Base-by-base conservation (phyloP, 1,284 basidiomycete species). In the Mycosarcoma mackinlayi region DNA sequence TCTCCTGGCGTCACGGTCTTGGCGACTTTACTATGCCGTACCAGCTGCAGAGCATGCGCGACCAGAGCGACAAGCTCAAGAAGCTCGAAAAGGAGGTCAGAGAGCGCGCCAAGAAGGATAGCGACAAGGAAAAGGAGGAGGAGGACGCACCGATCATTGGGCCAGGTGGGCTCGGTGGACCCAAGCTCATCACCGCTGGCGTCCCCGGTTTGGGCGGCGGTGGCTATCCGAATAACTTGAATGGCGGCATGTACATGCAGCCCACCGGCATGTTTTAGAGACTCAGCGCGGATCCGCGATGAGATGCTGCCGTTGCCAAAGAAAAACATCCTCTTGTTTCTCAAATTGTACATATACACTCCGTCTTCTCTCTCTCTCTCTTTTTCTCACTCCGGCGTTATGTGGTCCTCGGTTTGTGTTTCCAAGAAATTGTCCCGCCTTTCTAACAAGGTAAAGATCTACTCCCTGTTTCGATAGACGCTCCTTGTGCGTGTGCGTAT, bases 1-100 rank as follows among this genome's bases (percentile, higher is more conserved):
- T 96, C 35, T 92, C 91, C 69, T 98, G 96, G 96, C 90, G 92
- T 81, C 90, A 96, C 75, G 94, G 90, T 14, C 86, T 98, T 47
- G 92, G 92, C 80, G 96, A 98, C 84, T 97, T 95, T 85, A 92
- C 91, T 79, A 94, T 93, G 91, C 94, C 94, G 0, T 98, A 92
- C 84, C 89, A 89, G 79, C 90, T 98, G 52, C 94, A 97, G 84
- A 87, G 88, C 48, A 90, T 93, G 72, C 64, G 74, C 42, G 75
- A 77, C 46, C 69, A 72, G 39, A 72, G 40, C 37, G 63, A 61
- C 19, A 70, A 67, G 64, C 44, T 81, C 35, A 73, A 61, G 47
- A 84, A 87, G 40, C 85, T 96, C 30, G 92, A 94, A 85, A 92
- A 90, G 84, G 89, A 93, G 79, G 88, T 95, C 37, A 88, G 88